Evolutionary conservation across 441 rosid species (phyloP), one percentile per base, ranked within the genome.

Genomic region (Arabidopsis lyrata): DNA sequence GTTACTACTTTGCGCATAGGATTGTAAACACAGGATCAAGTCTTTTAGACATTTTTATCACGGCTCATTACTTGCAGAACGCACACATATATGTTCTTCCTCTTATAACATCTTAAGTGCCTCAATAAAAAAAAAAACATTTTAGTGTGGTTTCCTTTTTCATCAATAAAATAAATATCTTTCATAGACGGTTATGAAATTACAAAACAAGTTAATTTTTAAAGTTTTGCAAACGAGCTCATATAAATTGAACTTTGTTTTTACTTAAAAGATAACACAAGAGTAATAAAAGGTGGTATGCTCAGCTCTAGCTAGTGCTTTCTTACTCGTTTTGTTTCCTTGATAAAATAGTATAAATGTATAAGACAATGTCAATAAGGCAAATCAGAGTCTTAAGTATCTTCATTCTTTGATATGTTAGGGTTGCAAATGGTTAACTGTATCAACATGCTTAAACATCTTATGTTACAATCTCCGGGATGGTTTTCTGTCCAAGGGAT

Each of bases 401-500:
- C 52, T 47, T 47, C 20, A 32, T 18, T 18, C 63, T 13, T 42
- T 42, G 38, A 62, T 27, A 27, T 4, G 14, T 39, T 44, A 27
- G 20, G 39, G 5, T 16, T 16, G 42, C 12, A 24, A 24, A 24
- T 24, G 27, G 3, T 24, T 12, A 20, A 49, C 12, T 39, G 6
- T 20, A 22, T 53, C 13, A 32, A 14, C 2, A 42, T 62, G 9
- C n/a, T 41, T 8, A 42, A 24, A 41, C 36, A 24, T 32, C 4
- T 48, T 50, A 20, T 38, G 64, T 31, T 31, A 56, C 44, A 34
- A 29, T 54, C 60, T 32, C 78, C 83, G 86, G 56, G 32, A 13
- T 24, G 34, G 32, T 70, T 88, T 88, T 81, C 70, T 88, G 14
- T 88, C 90, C 0, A 74, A 73, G 60, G 93, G n/a, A n/a, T n/a